phyloP scores from a whole-genome alignment of 176 grass and related monocot genomes.

The Metroxylon sagu region DNA sequence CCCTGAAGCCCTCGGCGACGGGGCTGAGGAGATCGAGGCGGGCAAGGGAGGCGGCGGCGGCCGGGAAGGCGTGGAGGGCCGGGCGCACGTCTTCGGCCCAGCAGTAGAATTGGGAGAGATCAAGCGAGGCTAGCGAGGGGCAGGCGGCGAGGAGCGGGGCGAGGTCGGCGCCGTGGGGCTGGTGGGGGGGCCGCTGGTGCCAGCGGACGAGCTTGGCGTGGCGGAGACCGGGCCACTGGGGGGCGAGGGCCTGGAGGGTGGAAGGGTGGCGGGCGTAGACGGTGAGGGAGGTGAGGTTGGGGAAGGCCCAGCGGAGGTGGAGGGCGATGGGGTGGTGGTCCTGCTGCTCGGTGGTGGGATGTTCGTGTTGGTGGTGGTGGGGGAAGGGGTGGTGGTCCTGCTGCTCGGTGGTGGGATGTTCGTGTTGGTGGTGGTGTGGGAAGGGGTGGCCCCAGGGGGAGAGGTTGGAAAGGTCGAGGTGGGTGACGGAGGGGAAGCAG shows the following conservation, averaged over 20 bases:
- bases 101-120: constrained; percentile 96
- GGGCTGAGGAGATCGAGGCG: constrained; percentile 63
- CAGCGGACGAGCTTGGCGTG: constrained; percentile 72
- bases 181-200: constrained; percentile 62
- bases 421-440: constrained; percentile 4
- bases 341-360: neutral
- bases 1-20: constrained; percentile 71
- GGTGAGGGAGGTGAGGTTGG: constrained; percentile 38
- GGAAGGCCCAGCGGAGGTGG: constrained; percentile 48
- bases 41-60: constrained; percentile 35
- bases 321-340: constrained; percentile 21
- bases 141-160: constrained; percentile 48
- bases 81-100: constrained; percentile 76
- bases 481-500: constrained; percentile 51
- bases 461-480: constrained; percentile 72
- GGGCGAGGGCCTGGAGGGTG: constrained; percentile 40
- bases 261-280: constrained; percentile 88
- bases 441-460: constrained; percentile 78
- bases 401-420: constrained; percentile 4
- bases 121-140: constrained; percentile 33
- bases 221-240: constrained; percentile 50
- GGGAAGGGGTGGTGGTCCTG: constrained; percentile 22
- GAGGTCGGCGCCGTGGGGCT: constrained; percentile 60
- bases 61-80: constrained; percentile 36
- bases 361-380: neutral